Evolutionary conservation across 2,329 filamentous ascomycete species (phyloP).

Genomic region (Diaporthe sp.): DNA sequence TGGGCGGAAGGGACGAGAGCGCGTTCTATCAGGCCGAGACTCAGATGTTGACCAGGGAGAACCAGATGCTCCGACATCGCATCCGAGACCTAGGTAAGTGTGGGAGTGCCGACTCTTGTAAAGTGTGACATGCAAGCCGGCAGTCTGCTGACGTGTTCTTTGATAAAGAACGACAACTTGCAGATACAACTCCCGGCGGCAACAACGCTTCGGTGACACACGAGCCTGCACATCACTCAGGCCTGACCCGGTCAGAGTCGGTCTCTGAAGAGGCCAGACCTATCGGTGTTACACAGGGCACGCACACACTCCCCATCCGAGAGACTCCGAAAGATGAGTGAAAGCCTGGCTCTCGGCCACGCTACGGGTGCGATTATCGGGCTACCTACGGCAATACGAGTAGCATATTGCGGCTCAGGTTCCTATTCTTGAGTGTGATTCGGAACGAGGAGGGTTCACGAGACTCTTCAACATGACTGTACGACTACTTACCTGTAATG

Average conservation of each 20-base stretch:
- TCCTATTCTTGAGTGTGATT: background rate
- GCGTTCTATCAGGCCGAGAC: slow-evolving; percentile 88
- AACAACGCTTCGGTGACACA: slow-evolving; percentile 53
- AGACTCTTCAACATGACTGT: slow-evolving; percentile 18
- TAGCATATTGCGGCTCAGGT: background rate
- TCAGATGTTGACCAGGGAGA: slow-evolving; percentile 82
- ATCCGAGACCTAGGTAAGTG: slow-evolving; percentile 78
- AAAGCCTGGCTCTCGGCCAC: background rate
- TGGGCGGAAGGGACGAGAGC: slow-evolving; percentile 79
- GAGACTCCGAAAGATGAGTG: slow-evolving; percentile 40
- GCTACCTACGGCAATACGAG: slow-evolving; percentile 15
- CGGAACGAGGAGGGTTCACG: background rate
- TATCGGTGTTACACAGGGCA: background rate
- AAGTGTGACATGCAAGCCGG: background rate
- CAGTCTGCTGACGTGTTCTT: slow-evolving; percentile 41
- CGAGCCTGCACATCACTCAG: slow-evolving; percentile 64
- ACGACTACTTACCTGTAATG: slow-evolving; percentile 31
- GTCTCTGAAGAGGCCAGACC: slow-evolving; percentile 54
- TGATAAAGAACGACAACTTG: slow-evolving; percentile 64
- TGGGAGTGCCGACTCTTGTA: background rate
- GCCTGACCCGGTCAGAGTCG: slow-evolving; percentile 63
- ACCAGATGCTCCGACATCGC: slow-evolving; percentile 84
- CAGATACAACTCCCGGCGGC: slow-evolving; percentile 55
- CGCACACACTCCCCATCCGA: slow-evolving; percentile 4
- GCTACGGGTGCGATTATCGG: background rate